A percentile compares a stretch with the other conserved stretches of the same genome.
phyloP scores from a whole-genome alignment of 106 monocot species.

The Gastrodia elata region DNA sequence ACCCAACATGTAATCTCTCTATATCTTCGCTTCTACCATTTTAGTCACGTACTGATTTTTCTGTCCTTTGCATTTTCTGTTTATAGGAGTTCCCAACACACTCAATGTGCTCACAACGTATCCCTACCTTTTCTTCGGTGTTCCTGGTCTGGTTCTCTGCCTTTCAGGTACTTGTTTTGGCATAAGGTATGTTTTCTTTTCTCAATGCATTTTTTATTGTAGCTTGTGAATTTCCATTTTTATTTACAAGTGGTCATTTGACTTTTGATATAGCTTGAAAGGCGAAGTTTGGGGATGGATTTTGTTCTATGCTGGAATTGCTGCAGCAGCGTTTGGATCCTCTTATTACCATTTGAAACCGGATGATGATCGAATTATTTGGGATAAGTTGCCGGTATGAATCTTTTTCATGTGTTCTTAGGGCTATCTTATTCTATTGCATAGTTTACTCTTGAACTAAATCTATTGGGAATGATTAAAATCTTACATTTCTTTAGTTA shows the following conservation, averaged over 20 bases:
- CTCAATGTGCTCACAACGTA: constrained; percentile 76
- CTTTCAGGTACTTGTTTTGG: constrained; percentile 66
- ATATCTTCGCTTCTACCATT: not conserved
- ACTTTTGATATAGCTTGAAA: constrained; percentile 35
- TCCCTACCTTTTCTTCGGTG: constrained; percentile 68
- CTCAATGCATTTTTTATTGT: not conserved
- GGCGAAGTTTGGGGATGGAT: constrained; percentile 78
- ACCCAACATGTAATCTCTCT: not conserved
- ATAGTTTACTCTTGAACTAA: not conserved
- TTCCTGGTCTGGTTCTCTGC: constrained; percentile 71
- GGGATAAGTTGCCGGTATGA: constrained; percentile 75
- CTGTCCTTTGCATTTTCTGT: not conserved
- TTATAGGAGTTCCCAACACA: constrained; percentile 79
- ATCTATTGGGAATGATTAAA: not conserved
- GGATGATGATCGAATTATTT: constrained; percentile 68
- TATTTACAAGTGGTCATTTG: not conserved
- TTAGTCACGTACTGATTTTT: not conserved
- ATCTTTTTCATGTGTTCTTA: not conserved
- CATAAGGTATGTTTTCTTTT: constrained; percentile 34
- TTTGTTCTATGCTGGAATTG: constrained; percentile 62
- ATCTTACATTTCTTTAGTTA: not conserved
- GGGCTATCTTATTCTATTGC: not conserved
- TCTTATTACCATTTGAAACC: constrained; percentile 93
- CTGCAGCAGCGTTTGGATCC: constrained; percentile 66
- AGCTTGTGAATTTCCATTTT: not conserved